Percentiles rank a stretch among this genome's conserved stretches.
phyloP scores from a whole-genome alignment of 495 filamentous ascomycete genomes.

The Aspergillus hancockii region DNA sequence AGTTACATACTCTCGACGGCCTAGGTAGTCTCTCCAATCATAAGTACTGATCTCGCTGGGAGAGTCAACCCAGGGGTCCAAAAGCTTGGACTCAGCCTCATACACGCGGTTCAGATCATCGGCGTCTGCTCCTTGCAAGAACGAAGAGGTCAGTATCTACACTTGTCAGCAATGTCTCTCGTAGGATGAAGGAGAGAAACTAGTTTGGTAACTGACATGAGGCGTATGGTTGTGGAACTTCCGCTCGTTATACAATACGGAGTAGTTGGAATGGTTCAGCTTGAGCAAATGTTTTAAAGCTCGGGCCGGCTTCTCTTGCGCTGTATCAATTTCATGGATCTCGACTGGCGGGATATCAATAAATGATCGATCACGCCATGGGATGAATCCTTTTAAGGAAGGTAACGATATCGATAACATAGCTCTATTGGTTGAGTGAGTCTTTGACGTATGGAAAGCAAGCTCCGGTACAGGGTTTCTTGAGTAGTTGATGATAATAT shows the following conservation, averaged over 20 bases:
- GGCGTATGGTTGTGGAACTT: conserved; percentile 85
- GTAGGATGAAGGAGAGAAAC: not conserved
- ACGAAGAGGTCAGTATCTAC: conserved; percentile 75
- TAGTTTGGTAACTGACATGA: conserved; percentile 58
- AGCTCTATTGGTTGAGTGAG: not conserved
- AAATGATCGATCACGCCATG: conserved; percentile 28
- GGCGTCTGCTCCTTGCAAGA: conserved; percentile 73
- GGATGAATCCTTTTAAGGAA: conserved; percentile 22
- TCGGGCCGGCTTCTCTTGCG: conserved; percentile 72
- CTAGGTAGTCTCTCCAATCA: conserved; percentile 86
- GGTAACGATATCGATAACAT: conserved; percentile 36
- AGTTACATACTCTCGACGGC: conserved; percentile 57
- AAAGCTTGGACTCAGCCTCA: conserved; percentile 65
- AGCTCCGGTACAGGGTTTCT: not conserved
- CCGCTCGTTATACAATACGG: conserved; percentile 75
- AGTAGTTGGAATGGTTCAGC: conserved; percentile 88
- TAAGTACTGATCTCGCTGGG: conserved; percentile 77
- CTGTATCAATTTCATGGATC: conserved; percentile 75
- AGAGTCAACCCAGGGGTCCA: conserved; percentile 83
- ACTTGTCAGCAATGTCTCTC: conserved; percentile 2
- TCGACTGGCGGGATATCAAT: conserved; percentile 71
- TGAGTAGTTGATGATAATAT: not conserved
- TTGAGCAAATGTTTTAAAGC: conserved; percentile 87
- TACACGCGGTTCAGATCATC: conserved; percentile 76
- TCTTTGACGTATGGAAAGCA: not conserved